phyloP scores from a whole-genome alignment of 495 filamentous ascomycete species.

The Penicillium crystallinum region DNA sequence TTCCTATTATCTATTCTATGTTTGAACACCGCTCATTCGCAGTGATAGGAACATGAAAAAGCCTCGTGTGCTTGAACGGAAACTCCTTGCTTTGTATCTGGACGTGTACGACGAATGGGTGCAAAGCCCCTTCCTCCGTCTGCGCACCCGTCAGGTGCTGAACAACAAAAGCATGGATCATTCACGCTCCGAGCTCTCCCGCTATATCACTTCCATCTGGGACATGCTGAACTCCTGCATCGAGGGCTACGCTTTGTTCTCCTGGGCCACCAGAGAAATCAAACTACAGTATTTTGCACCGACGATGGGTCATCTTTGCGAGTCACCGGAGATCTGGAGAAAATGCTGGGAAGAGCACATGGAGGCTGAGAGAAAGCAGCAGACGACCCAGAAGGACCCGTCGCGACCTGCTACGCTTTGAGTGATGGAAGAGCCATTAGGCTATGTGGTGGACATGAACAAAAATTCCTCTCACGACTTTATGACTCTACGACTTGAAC shows the following conservation, averaged over 20 bases:
- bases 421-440: neutral
- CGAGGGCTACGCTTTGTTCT: conserved; percentile 15
- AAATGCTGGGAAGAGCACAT: conserved; percentile 5
- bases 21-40: neutral
- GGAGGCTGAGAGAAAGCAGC: neutral
- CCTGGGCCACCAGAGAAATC: conserved; percentile 8
- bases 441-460: neutral
- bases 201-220: conserved; percentile 17
- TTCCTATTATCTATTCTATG: neutral
- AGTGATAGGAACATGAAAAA: conserved; percentile 18
- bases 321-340: conserved; percentile 9
- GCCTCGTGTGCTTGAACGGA: conserved; percentile 18
- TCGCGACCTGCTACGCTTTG: neutral
- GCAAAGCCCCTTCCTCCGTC: conserved; percentile 19
- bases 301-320: conserved; percentile 5
- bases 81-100: conserved; percentile 19
- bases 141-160: conserved; percentile 13
- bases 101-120: conserved; percentile 28
- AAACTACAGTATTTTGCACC: conserved; percentile 15
- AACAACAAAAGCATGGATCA: neutral
- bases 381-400: neutral
- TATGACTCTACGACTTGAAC: neutral
- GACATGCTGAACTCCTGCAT: conserved; percentile 14
- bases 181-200: conserved; percentile 6
- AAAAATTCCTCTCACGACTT: neutral